Evolutionary conservation across 345 rosid species (phyloP).

Genomic region (Brassica napus): Da-Ae NC_063447.1:6820501-6821000

Average conservation of each 20-base stretch:
- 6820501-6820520: too few relatives aligned
- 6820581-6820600: background rate
- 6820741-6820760: background rate
- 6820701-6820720: background rate
- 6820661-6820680: background rate
- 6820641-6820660: background rate
- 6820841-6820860: background rate
- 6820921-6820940: background rate
- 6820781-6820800: too few relatives aligned
- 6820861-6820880: background rate
- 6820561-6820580: background rate
- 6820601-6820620: background rate
- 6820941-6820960: background rate
- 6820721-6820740: background rate
- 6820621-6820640: background rate
- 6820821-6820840: background rate
- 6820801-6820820: too few relatives aligned
- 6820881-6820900: background rate
- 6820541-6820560: background rate
- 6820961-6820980: slow-evolving; percentile 42
- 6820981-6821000: slow-evolving; percentile 51
- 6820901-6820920: background rate
- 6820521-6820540: too few relatives aligned
- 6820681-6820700: background rate
- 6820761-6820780: too few relatives aligned